Conservation (phyloP, 1,284 basidiomycete genomes). For the Cystobasidium sp. region DNA sequence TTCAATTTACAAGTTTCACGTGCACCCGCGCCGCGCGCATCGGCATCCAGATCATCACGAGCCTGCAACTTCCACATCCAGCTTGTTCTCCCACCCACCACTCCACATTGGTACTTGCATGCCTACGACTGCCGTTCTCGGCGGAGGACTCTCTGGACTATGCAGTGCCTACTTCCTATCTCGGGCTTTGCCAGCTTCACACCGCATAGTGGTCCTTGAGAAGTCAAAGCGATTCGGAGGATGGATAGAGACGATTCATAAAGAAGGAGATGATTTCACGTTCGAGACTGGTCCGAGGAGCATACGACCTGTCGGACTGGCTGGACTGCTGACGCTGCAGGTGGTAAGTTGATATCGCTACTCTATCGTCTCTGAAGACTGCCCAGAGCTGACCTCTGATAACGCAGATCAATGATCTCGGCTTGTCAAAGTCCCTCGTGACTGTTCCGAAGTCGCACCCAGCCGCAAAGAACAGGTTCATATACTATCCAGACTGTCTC, state of each 20-base stretch:
- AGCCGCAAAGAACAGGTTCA: conserved; percentile 73
- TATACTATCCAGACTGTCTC: conserved; percentile 68
- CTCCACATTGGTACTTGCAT: neutral
- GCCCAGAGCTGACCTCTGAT: neutral
- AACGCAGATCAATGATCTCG: conserved; percentile 73
- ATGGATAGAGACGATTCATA: conserved; percentile 71
- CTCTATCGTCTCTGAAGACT: neutral
- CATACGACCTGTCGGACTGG: conserved; percentile 71
- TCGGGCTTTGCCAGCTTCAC: conserved; percentile 65
- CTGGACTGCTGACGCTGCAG: conserved; percentile 65
- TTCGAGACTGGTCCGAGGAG: conserved; percentile 84
- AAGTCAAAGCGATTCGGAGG: conserved; percentile 71
- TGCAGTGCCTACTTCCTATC: conserved; percentile 78
- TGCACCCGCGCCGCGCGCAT: too few species aligned
- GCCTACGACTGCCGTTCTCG: conserved; percentile 68
- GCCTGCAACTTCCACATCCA: too few species aligned
- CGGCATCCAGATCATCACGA: too few species aligned
- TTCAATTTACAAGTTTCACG: too few species aligned
- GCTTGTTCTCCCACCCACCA: neutral
- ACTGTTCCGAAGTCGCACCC: conserved; percentile 68
- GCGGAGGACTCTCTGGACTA: conserved; percentile 80
- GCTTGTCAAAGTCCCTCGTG: conserved; percentile 66
- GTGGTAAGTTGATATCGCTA: conserved; percentile 65
- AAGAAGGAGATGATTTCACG: conserved; percentile 61
- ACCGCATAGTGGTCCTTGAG: conserved; percentile 71